Conservation (phyloP, 169 alveolate species). For the Eimeria brunetti region DNA sequence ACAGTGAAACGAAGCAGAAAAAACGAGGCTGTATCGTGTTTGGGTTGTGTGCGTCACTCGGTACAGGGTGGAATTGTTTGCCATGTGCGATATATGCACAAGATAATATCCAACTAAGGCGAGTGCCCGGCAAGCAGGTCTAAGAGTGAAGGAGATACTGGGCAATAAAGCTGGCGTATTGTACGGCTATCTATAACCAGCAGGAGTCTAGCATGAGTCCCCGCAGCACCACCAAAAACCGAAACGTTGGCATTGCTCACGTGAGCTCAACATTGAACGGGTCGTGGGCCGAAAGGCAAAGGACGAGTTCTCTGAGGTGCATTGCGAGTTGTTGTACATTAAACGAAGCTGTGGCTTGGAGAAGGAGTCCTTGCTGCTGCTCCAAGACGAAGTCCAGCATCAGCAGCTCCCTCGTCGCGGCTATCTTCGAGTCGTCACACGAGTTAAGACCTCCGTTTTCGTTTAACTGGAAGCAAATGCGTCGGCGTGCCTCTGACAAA, state of each 20-base stretch:
- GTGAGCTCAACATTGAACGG: conserved; percentile 65
- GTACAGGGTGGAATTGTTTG: background rate
- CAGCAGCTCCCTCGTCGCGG: conserved; percentile 79
- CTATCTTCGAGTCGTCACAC: conserved; percentile 49
- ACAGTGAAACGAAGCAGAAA: background rate
- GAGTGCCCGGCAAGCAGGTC: background rate
- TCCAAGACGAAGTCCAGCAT: conserved; percentile 83
- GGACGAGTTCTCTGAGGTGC: conserved; percentile 14
- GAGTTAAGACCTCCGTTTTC: conserved; percentile 35
- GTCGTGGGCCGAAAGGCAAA: conserved; percentile 64
- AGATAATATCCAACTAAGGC: background rate
- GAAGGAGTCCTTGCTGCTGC: conserved; percentile 80
- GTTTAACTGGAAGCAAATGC: conserved; percentile 60
- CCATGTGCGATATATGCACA: background rate
- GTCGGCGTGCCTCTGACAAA: conserved; percentile 65
- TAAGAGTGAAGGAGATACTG: no score
- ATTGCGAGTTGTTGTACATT: conserved; percentile 17
- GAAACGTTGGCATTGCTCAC: background rate
- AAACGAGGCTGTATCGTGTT: background rate
- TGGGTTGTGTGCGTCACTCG: no score
- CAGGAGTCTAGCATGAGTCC: background rate
- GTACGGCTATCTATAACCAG: background rate
- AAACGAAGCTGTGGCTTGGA: conserved; percentile 50
- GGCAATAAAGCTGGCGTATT: background rate
- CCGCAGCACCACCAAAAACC: background rate